Evolutionary conservation across 2,329 filamentous ascomycete species (phyloP).

Genomic region (Gaeumannomyces tritici): DNA sequence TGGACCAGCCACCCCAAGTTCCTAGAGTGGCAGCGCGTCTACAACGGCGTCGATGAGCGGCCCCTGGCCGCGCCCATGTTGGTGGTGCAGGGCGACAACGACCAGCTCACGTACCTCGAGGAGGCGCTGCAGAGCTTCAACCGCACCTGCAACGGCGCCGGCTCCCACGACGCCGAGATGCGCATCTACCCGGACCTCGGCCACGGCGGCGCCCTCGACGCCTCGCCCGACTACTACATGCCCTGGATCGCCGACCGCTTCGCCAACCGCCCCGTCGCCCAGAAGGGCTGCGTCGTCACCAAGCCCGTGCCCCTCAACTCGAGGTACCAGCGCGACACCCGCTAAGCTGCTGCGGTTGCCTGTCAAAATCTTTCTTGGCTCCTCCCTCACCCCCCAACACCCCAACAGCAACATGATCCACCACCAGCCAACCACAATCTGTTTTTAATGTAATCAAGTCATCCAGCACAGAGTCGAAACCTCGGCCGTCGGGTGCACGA

Average conservation of each 20-base stretch:
- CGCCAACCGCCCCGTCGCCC: neutral
- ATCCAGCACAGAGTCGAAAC: neutral
- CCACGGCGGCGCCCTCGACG: neutral
- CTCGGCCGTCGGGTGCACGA: neutral
- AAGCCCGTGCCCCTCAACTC: neutral
- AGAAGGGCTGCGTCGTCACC: neutral
- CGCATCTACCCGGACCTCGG: neutral
- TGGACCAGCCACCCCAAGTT: slow-evolving; percentile 5
- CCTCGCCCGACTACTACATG: slow-evolving; percentile 4
- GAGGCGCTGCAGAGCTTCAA: neutral
- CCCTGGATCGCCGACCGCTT: neutral
- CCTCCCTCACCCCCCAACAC: neutral
- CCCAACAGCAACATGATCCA: too few species aligned
- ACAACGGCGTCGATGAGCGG: slow-evolving; percentile 12
- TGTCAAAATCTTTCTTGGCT: neutral
- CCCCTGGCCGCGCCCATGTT: slow-evolving; percentile 12
- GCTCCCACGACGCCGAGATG: neutral
- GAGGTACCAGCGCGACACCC: neutral
- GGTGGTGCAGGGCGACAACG: slow-evolving; percentile 12
- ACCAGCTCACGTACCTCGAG: slow-evolving; percentile 7
- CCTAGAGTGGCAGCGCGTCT: neutral
- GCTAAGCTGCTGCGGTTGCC: neutral
- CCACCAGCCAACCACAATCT: too few species aligned
- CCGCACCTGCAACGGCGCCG: neutral
- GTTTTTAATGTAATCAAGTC: too few species aligned